Evolutionary conservation across 495 filamentous ascomycete species (phyloP).

Genomic region (Penicillium cosmopolitanum): DNA sequence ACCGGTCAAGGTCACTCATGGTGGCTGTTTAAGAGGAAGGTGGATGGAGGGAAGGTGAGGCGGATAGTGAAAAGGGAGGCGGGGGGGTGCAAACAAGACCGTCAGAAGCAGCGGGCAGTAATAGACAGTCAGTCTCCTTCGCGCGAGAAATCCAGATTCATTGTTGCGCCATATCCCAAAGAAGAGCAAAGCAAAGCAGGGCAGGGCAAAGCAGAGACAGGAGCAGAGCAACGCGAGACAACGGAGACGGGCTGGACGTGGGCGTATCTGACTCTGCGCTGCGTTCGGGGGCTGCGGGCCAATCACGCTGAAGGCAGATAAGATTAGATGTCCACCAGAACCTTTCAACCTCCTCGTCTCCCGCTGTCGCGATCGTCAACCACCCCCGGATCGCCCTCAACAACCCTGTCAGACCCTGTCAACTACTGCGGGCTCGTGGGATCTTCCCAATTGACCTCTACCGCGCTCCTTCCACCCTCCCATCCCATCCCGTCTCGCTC

Average conservation of each 20-base stretch:
- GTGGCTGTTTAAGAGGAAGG: constrained; percentile 28
- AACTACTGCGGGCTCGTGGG: neutral
- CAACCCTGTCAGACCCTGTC: constrained; percentile 12
- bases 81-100: constrained; percentile 14
- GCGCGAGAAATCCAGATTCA: constrained; percentile 22
- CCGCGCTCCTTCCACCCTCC: neutral
- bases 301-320: constrained; percentile 44
- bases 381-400: constrained; percentile 43
- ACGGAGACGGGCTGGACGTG: constrained; percentile 2
- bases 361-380: constrained; percentile 37
- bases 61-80: constrained; percentile 13
- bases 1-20: constrained; percentile 91
- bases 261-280: constrained; percentile 10
- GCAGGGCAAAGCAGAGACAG: neutral
- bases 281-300: constrained; percentile 18
- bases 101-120: constrained; percentile 8
- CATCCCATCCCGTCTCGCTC: neutral
- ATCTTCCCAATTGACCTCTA: constrained; percentile 20
- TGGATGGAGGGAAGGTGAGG: constrained; percentile 4
- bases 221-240: constrained; percentile 6
- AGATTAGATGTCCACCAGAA: constrained; percentile 48
- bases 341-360: constrained; percentile 19
- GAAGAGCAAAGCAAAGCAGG: neutral
- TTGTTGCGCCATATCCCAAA: constrained; percentile 26
- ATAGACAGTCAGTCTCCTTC: constrained; percentile 21